Evolutionary conservation across 208 protist genomes (phyloP), one percentile per base, ranked within the genome.

Genomic region (Trypanosomatidae sp.): DNA sequence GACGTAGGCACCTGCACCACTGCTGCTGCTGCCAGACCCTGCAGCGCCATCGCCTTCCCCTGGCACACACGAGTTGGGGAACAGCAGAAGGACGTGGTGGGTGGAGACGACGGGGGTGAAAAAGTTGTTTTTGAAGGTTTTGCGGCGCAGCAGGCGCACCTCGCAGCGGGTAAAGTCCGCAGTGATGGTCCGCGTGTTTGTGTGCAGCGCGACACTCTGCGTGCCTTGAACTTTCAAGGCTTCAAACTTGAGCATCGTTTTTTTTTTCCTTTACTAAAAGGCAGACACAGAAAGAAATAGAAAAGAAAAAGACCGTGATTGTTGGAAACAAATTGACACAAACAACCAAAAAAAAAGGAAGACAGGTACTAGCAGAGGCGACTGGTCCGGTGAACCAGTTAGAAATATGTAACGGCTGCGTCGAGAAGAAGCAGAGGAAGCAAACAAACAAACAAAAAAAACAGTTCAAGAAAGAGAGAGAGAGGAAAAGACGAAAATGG

Each of bases 91-190:
- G 22, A 90, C 72, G 28, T 86, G 70, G 36, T 74, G 81, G 47
- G 90, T 94, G 15, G 92, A 89, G 17, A 94, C 72, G 56, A 93
- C 90, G 3, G 92, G 92, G 6, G 86, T 85, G 44, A 97, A 89
- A 47, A 91, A 87, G 50, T 87, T 80, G 30, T 81, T 79, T 71
- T 95, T 97, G 56, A 87, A 92, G n/a, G 50, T 74, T 52, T 77
- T 73, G 50, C 76, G 62, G 22, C 92, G 89, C 39, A 93, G 66
- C 9, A 97, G 71, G 12, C 84, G 81, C 12, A 97, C 69, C 1
- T 78, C 46, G 19, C 92, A 84, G 56, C 25, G 77, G 46, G 17
- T 55, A 58, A 80, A 80, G 0, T 58, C 39, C 0, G 56, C 43
- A 4, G 36, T 30, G 22, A 72, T 44, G 13, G 53, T n/a, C 33